Base-by-base conservation (phyloP, 306 rosid species). In the Herpetospermum pedunculosum region DNA sequence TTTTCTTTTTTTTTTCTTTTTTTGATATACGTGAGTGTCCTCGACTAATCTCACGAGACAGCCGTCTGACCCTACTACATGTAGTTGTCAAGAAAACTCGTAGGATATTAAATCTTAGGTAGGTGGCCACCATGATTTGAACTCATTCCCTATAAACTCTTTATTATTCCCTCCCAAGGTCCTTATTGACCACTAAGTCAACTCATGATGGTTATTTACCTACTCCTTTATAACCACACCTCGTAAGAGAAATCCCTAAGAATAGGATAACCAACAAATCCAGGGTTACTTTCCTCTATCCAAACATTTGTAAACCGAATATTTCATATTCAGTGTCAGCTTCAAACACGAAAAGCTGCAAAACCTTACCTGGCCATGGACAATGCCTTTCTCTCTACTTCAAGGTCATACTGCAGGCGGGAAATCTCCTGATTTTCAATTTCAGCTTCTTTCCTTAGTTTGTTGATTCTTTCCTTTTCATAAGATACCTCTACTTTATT, bases 341-440 rank as follows among this genome's bases (percentile, higher is more conserved):
- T 4, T 68, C 72, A 68, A 41, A 50, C 26, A 37, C 8, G 5
- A 72, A 72, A 49, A 34, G 53, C 21, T 74, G 25, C 53, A 75
- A 38, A 44, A 69, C 30, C 75, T 72, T 88, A 95, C 99, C 99
- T 95, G 88, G 99, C 99, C 96, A 95, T 89, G 68, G 99, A 88
- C 88, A 95, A 81, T 67, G 99, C 99, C 83, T 91, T 91, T 50
- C 96, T 83, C 81, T 95, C 99, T 37, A 95, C 99, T 88, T 95
- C 96, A 60, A 95, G 87, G 73, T 95, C 99, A 88, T 91, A 88
- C 60, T 95, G 97, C 75, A 95, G 78, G 75, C 92, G 96, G 35
- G 83, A 35, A 78, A 91, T 89, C 79, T 91, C 96, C 76, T 83
- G 89, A 83, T 84, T 91, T 82, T 95, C 96, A 63, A 72, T 76